Evolutionary conservation across 306 rosid species (phyloP), one percentile per base, ranked within the genome.

Genomic region (Astragalus membranaceus): DNA sequence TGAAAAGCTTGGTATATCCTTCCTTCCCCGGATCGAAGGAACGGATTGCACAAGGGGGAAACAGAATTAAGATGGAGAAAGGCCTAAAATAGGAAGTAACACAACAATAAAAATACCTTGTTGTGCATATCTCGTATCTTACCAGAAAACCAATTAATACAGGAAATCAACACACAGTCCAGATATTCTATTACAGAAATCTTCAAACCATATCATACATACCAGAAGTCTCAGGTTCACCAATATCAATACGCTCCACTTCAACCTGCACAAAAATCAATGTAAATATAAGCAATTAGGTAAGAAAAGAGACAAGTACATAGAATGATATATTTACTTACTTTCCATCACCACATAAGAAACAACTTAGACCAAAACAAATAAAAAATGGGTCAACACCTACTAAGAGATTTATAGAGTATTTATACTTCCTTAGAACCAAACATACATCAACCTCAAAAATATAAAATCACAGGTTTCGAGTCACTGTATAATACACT

Each of bases 191-290:
- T 51, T 23, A 69, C 17, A 54, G 7, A 81, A 46, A 76, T 39
- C 63, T 67, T 58, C 48, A 39, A 64, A 79, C 13, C 26, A 55
- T 49, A 75, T 32, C 32, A 63, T 42, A 69, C 84, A 14, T 69
- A 88, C 96, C 98, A 52, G 89, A 50, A 83, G 80, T 83, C 75
- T 83, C 97, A 7, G 88, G 82, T 61, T 79, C 81, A 7, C 97
- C 98, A 62, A 87, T 80, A 73, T 90, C 98, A 61, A 90, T 94
- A 9, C 87, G 81, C 29, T 94, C 98, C 83, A 94, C 95, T 82
- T 94, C 97, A 78, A 94, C 89, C 97, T 94, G 87, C 15, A 42
- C 37, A 71, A 49, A n/a, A 80, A 68, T 41, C 63, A 41, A 72
- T 14, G 87, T 41, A 78, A 48, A 58, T 32, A 71, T 44, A 26